Conservation (phyloP, 768 basidiomycete genomes). For the Nidularia sp. region DNA sequence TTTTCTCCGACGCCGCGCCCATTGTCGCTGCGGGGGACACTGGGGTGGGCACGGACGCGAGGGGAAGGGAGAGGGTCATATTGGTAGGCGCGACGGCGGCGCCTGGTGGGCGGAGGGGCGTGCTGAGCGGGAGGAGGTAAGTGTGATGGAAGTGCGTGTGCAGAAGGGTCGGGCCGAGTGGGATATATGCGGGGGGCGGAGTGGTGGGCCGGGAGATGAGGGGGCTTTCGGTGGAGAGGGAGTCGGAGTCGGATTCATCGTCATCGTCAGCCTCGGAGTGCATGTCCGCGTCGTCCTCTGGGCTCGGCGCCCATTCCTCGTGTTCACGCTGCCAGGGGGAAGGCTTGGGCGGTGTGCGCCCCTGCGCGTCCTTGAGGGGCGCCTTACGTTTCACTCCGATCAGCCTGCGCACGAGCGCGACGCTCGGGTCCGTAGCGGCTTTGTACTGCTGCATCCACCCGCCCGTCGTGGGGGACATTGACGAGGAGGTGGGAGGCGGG, state of each 20-base stretch:
- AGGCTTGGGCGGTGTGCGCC: slow-evolving; percentile 23
- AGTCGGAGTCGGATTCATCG: slow-evolving; percentile 28
- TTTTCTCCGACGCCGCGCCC: slow-evolving; percentile 60
- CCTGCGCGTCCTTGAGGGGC: slow-evolving; percentile 25
- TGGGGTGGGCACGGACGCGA: slow-evolving; percentile 65
- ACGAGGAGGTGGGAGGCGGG: slow-evolving; percentile 11
- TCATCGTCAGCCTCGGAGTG: slow-evolving; percentile 26
- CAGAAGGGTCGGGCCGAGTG: slow-evolving; percentile 64
- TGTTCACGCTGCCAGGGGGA: slow-evolving; percentile 43
- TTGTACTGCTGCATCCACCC: slow-evolving; percentile 52
- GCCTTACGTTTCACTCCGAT: slow-evolving; percentile 69
- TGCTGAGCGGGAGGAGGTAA: slow-evolving; percentile 57
- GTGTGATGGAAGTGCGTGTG: slow-evolving; percentile 66
- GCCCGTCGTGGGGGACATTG: background rate
- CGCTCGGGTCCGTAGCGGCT: slow-evolving; percentile 65
- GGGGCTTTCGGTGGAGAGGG: slow-evolving; percentile 26
- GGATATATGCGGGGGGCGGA: slow-evolving; percentile 68
- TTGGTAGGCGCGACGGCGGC: slow-evolving; percentile 43
- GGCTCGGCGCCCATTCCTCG: slow-evolving; percentile 40
- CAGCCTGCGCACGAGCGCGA: slow-evolving; percentile 63
- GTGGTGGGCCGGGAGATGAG: slow-evolving; percentile 55
- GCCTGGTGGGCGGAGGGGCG: slow-evolving; percentile 56
- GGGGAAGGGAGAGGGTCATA: slow-evolving; percentile 30
- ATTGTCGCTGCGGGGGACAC: slow-evolving; percentile 76
- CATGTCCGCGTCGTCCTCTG: slow-evolving; percentile 20